Conservation (phyloP, 148 eudicot genomes). For the Rhododendron molle region DNA sequence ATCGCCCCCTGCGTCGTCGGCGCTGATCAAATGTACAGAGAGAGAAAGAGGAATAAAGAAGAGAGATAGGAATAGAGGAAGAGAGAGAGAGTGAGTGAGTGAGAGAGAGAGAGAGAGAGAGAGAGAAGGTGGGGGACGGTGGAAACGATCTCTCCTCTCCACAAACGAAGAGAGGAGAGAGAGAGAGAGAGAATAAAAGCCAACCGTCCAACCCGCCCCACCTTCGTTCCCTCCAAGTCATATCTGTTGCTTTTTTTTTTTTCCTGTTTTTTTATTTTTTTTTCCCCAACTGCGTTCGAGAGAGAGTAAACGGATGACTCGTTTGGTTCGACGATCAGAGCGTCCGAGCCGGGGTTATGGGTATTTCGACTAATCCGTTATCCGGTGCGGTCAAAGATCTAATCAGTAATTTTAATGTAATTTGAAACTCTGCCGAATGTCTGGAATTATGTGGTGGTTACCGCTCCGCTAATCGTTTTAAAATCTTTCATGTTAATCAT, state of each 20-base stretch:
- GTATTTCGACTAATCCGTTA: too few relatives aligned
- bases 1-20: background rate
- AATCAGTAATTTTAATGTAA: too few relatives aligned
- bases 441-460: background rate
- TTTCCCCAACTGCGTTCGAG: background rate
- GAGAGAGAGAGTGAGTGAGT: background rate
- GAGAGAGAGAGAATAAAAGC: slow-evolving; percentile 37
- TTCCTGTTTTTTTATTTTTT: too few relatives aligned
- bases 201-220: slow-evolving; percentile 34
- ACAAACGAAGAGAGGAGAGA: slow-evolving; percentile 26
- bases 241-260: background rate
- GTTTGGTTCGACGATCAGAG: too few relatives aligned
- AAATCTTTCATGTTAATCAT: too few relatives aligned
- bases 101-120: background rate
- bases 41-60: background rate
- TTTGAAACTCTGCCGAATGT: too few relatives aligned
- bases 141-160: slow-evolving; percentile 42
- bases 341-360: too few relatives aligned
- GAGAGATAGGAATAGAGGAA: slow-evolving; percentile 8
- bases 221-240: slow-evolving; percentile 4
- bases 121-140: background rate
- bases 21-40: background rate
- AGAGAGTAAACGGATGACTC: too few relatives aligned
- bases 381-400: too few relatives aligned
- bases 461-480: too few relatives aligned